These are phyloP conservation scores for Aspergillus novofumigatus DNA, from an alignment of 2,329 filamentous ascomycete species.

Conservation along the genomic window DNA sequence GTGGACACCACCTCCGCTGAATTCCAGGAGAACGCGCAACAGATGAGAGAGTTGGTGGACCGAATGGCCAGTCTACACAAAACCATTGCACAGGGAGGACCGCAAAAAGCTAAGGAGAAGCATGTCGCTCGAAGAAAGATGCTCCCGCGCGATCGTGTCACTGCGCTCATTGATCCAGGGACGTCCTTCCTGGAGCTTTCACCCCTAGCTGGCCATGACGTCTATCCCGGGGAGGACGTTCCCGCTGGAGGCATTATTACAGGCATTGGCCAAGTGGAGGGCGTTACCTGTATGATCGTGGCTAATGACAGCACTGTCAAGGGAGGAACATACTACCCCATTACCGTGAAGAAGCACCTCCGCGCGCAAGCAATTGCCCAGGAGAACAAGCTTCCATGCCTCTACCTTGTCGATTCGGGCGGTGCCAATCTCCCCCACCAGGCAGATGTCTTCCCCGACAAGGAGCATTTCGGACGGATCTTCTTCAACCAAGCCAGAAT, in stretches of 20 bases:
- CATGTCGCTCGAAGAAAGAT: slow-evolving; percentile 87
- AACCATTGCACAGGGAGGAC: slow-evolving; percentile 70
- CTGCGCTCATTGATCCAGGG: slow-evolving; percentile 80
- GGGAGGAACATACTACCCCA: slow-evolving; percentile 93
- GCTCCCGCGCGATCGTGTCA: slow-evolving; percentile 84
- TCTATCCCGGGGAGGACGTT: slow-evolving; percentile 84
- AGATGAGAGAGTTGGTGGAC: slow-evolving; percentile 70
- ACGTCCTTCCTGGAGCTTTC: slow-evolving; percentile 92
- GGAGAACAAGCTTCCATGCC: slow-evolving; percentile 78
- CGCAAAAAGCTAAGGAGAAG: slow-evolving; percentile 79
- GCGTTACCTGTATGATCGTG: slow-evolving; percentile 87
- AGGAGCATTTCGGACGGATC: slow-evolving; percentile 92
- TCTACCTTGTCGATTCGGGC: slow-evolving; percentile 94
- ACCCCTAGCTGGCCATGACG: slow-evolving; percentile 77
- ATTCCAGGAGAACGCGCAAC: slow-evolving; percentile 73
- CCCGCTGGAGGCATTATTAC: slow-evolving; percentile 90
- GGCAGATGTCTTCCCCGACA: slow-evolving; percentile 91
- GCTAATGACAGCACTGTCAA: slow-evolving; percentile 97
- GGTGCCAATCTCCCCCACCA: slow-evolving; percentile 94
- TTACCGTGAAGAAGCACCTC: slow-evolving; percentile 96
- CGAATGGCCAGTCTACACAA: slow-evolving; percentile 66
- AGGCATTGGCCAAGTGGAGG: slow-evolving; percentile 83
- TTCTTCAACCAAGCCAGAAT: slow-evolving; percentile 98
- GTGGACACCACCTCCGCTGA: slow-evolving; percentile 74
- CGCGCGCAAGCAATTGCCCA: slow-evolving; percentile 85